Evolutionary conservation across 768 basidiomycete genomes (phyloP).

Genomic region (Phanerochaete sordida): DNA sequence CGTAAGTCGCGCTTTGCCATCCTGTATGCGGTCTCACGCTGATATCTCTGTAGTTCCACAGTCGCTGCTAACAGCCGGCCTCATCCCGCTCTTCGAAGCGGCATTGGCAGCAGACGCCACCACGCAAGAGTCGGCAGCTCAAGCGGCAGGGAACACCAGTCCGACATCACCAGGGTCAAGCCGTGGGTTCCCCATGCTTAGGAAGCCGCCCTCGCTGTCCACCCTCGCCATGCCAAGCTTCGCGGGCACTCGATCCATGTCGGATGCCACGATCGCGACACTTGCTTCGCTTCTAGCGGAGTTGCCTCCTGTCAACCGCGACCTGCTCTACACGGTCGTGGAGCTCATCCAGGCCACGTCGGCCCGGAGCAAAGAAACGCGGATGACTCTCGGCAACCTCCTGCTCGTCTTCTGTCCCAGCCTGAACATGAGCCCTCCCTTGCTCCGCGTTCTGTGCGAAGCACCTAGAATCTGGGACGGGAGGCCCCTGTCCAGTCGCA

Average conservation of each 20-base stretch:
- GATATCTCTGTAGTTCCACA: constrained; percentile 66
- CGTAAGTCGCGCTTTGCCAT: constrained; percentile 52
- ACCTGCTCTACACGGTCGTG: constrained; percentile 78
- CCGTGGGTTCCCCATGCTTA: constrained; percentile 31
- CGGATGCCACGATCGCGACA: constrained; percentile 50
- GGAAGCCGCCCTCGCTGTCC: constrained; percentile 78
- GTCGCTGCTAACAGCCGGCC: constrained; percentile 70
- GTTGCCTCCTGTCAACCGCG: constrained; percentile 78
- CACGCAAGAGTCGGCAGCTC: background rate
- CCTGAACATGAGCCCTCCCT: constrained; percentile 70
- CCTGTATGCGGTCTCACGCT: constrained; percentile 11
- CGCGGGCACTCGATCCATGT: constrained; percentile 56
- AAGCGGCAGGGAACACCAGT: constrained; percentile 11
- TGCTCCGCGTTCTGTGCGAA: constrained; percentile 73
- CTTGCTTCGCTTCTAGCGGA: constrained; percentile 61
- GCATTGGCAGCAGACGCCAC: constrained; percentile 51
- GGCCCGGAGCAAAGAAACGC: constrained; percentile 63
- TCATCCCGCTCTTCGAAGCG: constrained; percentile 76
- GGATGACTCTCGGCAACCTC: constrained; percentile 91
- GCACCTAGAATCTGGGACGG: constrained; percentile 60
- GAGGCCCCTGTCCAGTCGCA: background rate
- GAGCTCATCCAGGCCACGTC: constrained; percentile 79
- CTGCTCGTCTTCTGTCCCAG: constrained; percentile 87
- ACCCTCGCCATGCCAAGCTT: constrained; percentile 75
- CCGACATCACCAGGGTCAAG: background rate